phyloP scores from a whole-genome alignment of 2,329 filamentous ascomycete species.

The Ophiostoma australiae region DNA sequence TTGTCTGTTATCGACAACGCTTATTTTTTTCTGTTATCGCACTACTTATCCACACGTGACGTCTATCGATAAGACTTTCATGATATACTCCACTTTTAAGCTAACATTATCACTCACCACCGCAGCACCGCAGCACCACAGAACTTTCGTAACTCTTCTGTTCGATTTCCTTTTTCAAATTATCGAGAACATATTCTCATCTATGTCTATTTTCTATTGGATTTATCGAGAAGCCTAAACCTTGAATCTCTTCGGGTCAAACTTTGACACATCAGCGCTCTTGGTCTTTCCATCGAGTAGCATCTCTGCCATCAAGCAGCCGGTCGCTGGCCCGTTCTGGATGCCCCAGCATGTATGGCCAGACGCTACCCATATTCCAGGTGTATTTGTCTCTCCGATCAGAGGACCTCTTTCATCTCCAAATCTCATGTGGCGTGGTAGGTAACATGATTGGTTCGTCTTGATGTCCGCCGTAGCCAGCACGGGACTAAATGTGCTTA shows the following conservation, averaged over 20 bases:
- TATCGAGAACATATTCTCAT: not conserved
- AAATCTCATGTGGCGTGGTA: conserved; percentile 66
- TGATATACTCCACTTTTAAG: not conserved
- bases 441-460: conserved; percentile 83
- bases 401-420: conserved; percentile 64
- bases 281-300: conserved; percentile 66
- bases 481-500: conserved; percentile 59
- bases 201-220: not conserved
- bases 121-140: not conserved
- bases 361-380: conserved; percentile 73
- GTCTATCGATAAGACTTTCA: conserved; percentile 20
- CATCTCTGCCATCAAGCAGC: conserved; percentile 73
- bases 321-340: conserved; percentile 87
- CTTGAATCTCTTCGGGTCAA: conserved; percentile 64
- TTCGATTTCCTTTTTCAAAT: not conserved
- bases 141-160: not conserved
- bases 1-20: not conserved
- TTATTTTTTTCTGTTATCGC: conserved; percentile 25
- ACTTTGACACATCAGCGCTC: conserved; percentile 60
- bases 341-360: conserved; percentile 99
- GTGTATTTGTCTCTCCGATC: conserved; percentile 67
- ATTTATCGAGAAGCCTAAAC: conserved; percentile 31
- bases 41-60: conserved; percentile 20
- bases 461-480: conserved; percentile 65
- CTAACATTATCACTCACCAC: not conserved